Evolutionary conservation across 1,284 basidiomycete species (phyloP).

Genomic region (Agroathelia rolfsii): DNA sequence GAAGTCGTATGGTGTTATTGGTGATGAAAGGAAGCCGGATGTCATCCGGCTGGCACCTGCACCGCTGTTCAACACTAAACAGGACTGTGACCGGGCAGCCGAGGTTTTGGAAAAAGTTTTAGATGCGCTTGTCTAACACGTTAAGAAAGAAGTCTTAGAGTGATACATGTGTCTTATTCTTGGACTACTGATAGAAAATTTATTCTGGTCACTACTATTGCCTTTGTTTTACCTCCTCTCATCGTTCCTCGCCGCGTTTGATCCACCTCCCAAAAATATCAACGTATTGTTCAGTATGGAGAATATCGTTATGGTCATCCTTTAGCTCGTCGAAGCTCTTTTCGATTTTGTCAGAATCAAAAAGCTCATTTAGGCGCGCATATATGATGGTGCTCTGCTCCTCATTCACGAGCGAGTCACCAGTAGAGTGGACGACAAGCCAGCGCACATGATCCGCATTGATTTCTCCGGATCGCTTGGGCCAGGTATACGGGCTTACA

Average conservation of each 20-base stretch:
- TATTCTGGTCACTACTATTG: conserved; percentile 5
- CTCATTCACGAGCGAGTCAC: conserved; percentile 59
- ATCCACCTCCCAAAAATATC: conserved; percentile 38
- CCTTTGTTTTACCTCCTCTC: neutral
- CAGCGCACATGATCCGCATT: conserved; percentile 38
- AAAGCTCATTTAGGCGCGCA: conserved; percentile 34
- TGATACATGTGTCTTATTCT: neutral
- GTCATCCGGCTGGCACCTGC: conserved; percentile 82
- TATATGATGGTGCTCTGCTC: conserved; percentile 52
- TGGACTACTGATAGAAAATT: neutral
- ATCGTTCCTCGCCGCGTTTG: conserved; percentile 7
- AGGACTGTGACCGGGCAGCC: conserved; percentile 67
- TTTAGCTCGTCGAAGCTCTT: conserved; percentile 35
- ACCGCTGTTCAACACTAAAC: conserved; percentile 76
- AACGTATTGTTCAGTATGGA: conserved; percentile 35
- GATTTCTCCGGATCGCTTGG: conserved; percentile 23
- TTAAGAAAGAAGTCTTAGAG: conserved; percentile 5
- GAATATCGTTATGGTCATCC: conserved; percentile 48
- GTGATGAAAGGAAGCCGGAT: conserved; percentile 83
- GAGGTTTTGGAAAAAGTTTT: conserved; percentile 52
- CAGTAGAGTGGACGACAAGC: conserved; percentile 64
- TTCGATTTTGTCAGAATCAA: conserved; percentile 22
- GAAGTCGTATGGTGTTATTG: conserved; percentile 67
- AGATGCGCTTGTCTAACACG: conserved; percentile 17
- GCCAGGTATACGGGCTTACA: conserved; percentile 37